phyloP scores from a whole-genome alignment of 768 basidiomycete genomes.

The Vararia minispora region DNA sequence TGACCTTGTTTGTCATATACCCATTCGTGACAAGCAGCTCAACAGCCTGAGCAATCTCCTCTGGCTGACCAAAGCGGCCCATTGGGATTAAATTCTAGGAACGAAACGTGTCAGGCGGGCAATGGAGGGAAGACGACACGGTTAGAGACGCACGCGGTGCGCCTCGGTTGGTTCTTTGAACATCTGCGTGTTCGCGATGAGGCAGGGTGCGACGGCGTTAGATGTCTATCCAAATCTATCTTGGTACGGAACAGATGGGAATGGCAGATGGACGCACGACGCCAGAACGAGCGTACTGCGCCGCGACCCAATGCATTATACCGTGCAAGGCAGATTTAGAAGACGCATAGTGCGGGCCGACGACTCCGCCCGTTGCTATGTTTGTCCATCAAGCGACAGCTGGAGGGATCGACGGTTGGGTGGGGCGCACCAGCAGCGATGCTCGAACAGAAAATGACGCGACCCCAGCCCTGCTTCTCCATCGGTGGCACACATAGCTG shows the following conservation, averaged over 20 bases:
- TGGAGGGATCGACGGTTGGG: not conserved
- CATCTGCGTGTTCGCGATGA: constrained; percentile 42
- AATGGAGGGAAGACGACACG: not conserved
- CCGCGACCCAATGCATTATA: constrained; percentile 42
- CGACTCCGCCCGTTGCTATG: constrained; percentile 36
- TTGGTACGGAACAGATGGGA: not conserved
- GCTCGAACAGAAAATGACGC: constrained; percentile 42
- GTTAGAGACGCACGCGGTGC: constrained; percentile 19
- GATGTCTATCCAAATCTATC: constrained; percentile 25
- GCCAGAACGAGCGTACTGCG: constrained; percentile 37
- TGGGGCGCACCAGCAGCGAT: constrained; percentile 31
- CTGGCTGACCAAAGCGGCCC: constrained; percentile 37
- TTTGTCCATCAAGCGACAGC: not conserved
- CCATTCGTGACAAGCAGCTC: constrained; percentile 37
- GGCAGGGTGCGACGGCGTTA: constrained; percentile 41
- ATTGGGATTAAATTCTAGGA: constrained; percentile 39
- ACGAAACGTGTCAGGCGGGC: not conserved
- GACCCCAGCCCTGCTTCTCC: constrained; percentile 36
- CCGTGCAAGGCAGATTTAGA: constrained; percentile 46
- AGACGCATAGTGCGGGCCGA: constrained; percentile 47
- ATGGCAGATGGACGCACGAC: constrained; percentile 24
- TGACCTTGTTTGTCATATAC: constrained; percentile 49
- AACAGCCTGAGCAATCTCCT: constrained; percentile 41
- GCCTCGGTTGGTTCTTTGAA: constrained; percentile 29
- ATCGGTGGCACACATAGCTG: constrained; percentile 41